These are phyloP conservation scores for Trichosanthes cucumerina DNA, from an alignment of 306 rosid species.

Conservation along the genomic window DNA sequence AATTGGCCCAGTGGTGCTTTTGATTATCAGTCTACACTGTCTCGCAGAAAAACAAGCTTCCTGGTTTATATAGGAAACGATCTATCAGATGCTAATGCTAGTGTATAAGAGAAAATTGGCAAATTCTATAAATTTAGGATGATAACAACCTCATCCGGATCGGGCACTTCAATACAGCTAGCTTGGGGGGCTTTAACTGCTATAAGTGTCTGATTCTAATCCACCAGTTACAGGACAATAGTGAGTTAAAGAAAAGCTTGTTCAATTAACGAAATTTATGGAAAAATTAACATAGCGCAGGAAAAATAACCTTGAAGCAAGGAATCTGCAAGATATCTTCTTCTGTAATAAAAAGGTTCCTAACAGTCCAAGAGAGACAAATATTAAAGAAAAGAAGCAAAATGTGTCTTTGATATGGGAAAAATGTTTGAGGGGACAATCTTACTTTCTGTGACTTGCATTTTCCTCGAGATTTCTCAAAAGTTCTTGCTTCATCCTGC, in stretches of 20 bases:
- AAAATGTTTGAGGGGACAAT: conserved; percentile 5
- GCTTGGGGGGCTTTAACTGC: conserved; percentile 72
- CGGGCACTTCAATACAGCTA: conserved; percentile 65
- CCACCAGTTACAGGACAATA: conserved; percentile 10
- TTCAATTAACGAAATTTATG: not conserved
- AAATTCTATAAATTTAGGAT: conserved; percentile 20
- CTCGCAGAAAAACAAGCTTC: conserved; percentile 46
- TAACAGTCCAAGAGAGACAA: conserved; percentile 21
- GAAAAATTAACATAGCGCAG: not conserved
- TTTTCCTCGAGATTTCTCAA: conserved; percentile 39
- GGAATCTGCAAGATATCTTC: conserved; percentile 57
- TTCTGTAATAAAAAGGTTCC: conserved; percentile 49
- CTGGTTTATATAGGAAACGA: conserved; percentile 31
- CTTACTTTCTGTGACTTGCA: conserved; percentile 41
- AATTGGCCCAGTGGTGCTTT: conserved; percentile 73
- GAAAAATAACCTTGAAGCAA: conserved; percentile 56
- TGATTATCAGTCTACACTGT: conserved; percentile 54
- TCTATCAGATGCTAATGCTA: conserved; percentile 15
- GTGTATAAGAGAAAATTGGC: conserved; percentile 7
- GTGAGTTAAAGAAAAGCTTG: conserved; percentile 18
- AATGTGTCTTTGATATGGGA: not conserved
- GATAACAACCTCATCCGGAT: conserved; percentile 72
- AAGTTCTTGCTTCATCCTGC: conserved; percentile 58
- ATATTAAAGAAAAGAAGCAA: conserved; percentile 11
- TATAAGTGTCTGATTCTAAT: conserved; percentile 59